Evolutionary conservation across 1,139 yeast species (phyloP).

Genomic region (Suhomyces bolitotheri): DNA sequence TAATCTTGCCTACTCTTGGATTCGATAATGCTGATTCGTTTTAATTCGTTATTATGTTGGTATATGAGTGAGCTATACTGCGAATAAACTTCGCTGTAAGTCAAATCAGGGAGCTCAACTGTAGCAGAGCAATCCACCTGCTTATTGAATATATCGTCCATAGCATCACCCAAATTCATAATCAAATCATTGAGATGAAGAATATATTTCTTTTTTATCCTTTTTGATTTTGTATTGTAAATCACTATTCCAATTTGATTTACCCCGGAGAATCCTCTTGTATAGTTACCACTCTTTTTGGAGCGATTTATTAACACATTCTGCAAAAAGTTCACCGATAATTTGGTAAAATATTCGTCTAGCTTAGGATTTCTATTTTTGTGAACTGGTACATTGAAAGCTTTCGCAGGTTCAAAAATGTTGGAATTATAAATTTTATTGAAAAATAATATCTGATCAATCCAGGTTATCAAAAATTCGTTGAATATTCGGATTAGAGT

Average conservation of each 20-base stretch:
- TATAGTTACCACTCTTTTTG: constrained; percentile 1
- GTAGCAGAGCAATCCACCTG: constrained; percentile 17
- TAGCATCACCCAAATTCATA: constrained; percentile 19
- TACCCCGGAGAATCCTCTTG: constrained; percentile 12
- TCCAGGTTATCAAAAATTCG: constrained; percentile 44
- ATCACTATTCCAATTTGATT: constrained; percentile 27
- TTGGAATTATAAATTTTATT: constrained; percentile 45
- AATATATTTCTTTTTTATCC: constrained; percentile 26
- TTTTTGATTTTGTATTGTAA: constrained; percentile 23
- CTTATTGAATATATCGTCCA: constrained; percentile 12
- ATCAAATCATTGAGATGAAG: constrained; percentile 32
- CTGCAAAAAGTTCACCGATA: constrained; percentile 26
- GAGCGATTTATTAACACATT: constrained; percentile 13
- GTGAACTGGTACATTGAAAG: constrained; percentile 43
- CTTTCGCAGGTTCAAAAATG: constrained; percentile 36
- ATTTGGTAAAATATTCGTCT: constrained; percentile 34
- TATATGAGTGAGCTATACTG: constrained; percentile 34
- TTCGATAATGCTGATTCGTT: constrained; percentile 11
- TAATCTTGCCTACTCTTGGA: constrained; percentile 3
- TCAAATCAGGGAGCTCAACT: constrained; percentile 27
- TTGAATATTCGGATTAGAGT: constrained; percentile 34
- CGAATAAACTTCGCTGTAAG: constrained; percentile 37
- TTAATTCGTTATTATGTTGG: constrained; percentile 32
- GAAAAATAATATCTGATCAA: constrained; percentile 48
- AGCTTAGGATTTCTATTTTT: constrained; percentile 48